Evolutionary conservation across 345 rosid genomes (phyloP), one percentile per base, ranked within the genome.

Genomic region (Salix caprea): DNA sequence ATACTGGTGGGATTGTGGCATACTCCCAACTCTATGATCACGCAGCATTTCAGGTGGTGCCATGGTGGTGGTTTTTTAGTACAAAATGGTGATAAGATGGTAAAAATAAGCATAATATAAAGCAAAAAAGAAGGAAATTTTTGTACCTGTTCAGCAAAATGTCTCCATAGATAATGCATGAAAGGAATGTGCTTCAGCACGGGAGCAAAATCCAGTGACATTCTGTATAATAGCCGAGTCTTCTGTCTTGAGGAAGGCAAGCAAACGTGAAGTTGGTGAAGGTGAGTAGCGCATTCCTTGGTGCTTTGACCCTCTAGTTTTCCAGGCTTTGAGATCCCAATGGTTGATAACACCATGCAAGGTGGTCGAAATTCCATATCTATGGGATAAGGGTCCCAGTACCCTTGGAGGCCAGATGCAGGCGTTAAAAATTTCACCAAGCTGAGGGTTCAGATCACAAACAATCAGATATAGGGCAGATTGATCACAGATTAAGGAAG

Each of bases 331-430:
- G 99, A 95, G 84, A 96, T 93, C 44, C 99, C 99, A 0, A 93
- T 95, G 62, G 98, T 95, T 4, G 99, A 95, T 74, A 95, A 74
- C 67, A 95, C 99, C 80, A 95, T 89, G 85, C 99, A 95, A 69
- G 99, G 99, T 2, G 99, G 99, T 84, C 86, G 89, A 78, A 93
- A 95, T 78, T 95, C 99, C 99, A 95, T 95, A 80, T 93, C 98
- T 37, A 95, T 95, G 36, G 99, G 99, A 76, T 95, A 95, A 2
- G 99, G 99, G 66, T 95, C 98, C 99, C 99, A 95, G 79, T 91
- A 90, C 81, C 99, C 99, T 89, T 91, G 93, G 13, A 93, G 91
- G 72, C 96, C 92, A 7, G 97, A 91, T 64, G 96, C 84, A 40
- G 99, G 98, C 0, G 99, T 93, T 79, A 95, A 85, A 79, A 95